These are phyloP conservation scores for Dryadomyces quercus-mongolicae DNA, from an alignment of 2,329 filamentous ascomycete genomes.

Conservation along the genomic window DNA sequence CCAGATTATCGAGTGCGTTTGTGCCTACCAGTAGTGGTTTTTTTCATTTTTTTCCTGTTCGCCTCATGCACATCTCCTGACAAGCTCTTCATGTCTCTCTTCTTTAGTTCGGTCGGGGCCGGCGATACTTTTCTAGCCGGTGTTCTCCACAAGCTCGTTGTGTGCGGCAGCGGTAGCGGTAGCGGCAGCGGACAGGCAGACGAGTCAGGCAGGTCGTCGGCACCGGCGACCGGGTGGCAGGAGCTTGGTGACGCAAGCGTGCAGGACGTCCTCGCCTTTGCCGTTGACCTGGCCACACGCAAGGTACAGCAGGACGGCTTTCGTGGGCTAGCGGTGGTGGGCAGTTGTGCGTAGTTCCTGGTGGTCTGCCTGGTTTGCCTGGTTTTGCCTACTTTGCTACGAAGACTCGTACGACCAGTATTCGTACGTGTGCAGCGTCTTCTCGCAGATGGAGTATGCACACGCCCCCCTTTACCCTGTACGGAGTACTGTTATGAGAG, in stretches of 20 bases:
- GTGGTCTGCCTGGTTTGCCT: not conserved
- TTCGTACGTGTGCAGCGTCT: no score
- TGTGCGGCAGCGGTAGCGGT: constrained; percentile 18
- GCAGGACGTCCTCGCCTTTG: constrained; percentile 40
- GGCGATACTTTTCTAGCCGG: constrained; percentile 68
- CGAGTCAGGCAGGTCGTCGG: not conserved
- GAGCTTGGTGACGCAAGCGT: constrained; percentile 31
- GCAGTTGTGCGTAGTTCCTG: not conserved
- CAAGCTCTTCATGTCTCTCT: no score
- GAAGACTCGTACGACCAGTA: no score
- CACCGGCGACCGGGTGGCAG: not conserved
- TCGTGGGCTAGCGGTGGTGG: constrained; percentile 27
- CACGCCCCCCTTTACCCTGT: not conserved
- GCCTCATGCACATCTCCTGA: not conserved
- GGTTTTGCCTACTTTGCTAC: no score
- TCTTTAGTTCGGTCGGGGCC: constrained; percentile 53
- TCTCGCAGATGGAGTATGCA: not conserved
- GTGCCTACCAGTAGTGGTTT: not conserved
- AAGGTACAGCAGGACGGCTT: constrained; percentile 62
- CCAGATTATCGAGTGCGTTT: constrained; percentile 43
- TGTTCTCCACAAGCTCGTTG: constrained; percentile 49
- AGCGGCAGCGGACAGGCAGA: not conserved
- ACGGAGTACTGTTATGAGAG: no score
- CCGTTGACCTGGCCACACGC: constrained; percentile 52
- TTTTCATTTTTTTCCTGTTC: not conserved